phyloP scores from a whole-genome alignment of 1,284 basidiomycete genomes.

The Bondarzewia mesenterica region DNA sequence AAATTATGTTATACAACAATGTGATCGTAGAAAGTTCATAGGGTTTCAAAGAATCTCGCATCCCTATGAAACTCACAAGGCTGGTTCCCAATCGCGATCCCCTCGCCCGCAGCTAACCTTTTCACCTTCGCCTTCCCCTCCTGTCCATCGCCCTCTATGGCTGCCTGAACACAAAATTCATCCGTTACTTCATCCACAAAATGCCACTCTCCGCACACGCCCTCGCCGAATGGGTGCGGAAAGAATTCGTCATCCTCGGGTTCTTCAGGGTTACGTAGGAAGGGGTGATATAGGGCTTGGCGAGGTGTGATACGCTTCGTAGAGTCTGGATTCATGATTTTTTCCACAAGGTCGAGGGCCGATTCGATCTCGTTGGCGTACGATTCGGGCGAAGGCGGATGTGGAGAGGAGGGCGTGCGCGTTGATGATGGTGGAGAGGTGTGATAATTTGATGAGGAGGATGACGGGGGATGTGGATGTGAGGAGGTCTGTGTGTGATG shows the following conservation, averaged over 20 bases:
- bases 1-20: too few species aligned
- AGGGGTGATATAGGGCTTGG: slow-evolving; percentile 70
- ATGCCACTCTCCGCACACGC: slow-evolving; percentile 54
- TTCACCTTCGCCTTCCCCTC: slow-evolving; percentile 26
- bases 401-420: slow-evolving; percentile 16
- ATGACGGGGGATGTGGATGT: slow-evolving; percentile 22
- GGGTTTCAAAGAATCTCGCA: slow-evolving; percentile 3
- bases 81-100: slow-evolving; percentile 55
- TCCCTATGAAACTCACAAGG: slow-evolving; percentile 63
- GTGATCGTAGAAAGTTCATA: too few species aligned
- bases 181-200: slow-evolving; percentile 48
- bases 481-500: background rate
- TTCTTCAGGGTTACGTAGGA: slow-evolving; percentile 39
- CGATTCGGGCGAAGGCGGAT: slow-evolving; percentile 18
- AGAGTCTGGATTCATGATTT: slow-evolving; percentile 67
- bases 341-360: slow-evolving; percentile 68
- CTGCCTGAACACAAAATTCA: slow-evolving; percentile 35
- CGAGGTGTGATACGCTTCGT: slow-evolving; percentile 71
- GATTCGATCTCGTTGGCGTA: slow-evolving; percentile 54
- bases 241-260: slow-evolving; percentile 54
- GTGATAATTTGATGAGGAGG: slow-evolving; percentile 23
- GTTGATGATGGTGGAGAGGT: slow-evolving; percentile 17
- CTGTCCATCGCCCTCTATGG: slow-evolving; percentile 7
- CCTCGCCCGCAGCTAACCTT: slow-evolving; percentile 52
- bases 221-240: slow-evolving; percentile 59